phyloP scores from a whole-genome alignment of 1,284 basidiomycete genomes.

The Dichomitus squalens region DNA sequence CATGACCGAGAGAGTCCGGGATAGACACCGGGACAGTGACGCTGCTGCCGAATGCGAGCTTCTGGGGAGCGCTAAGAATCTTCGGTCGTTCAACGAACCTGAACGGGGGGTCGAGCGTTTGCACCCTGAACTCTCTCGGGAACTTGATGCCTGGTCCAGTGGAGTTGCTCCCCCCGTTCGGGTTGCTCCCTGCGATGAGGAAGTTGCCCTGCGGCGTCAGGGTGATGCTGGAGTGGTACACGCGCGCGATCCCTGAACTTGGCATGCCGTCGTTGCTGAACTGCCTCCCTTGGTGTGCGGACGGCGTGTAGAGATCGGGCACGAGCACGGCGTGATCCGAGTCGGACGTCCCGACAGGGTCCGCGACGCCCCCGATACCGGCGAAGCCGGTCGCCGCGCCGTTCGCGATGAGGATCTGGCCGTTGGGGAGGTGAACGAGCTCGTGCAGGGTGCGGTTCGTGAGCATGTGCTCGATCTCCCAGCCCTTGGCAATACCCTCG shows the following conservation, averaged over 20 bases:
- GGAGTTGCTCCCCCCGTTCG: slow-evolving; percentile 28
- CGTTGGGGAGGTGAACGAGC: slow-evolving; percentile 54
- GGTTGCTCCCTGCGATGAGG: slow-evolving; percentile 50
- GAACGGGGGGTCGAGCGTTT: slow-evolving; percentile 52
- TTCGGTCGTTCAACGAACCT: slow-evolving; percentile 40
- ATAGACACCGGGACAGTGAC: slow-evolving; percentile 41
- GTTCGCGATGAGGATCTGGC: slow-evolving; percentile 51
- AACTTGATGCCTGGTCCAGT: slow-evolving; percentile 25
- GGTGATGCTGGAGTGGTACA: slow-evolving; percentile 48
- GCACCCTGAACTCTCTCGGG: slow-evolving; percentile 49
- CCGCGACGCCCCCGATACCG: slow-evolving; percentile 39
- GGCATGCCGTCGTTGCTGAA: slow-evolving; percentile 50
- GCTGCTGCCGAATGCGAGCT: slow-evolving; percentile 40
- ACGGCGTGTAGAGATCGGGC: slow-evolving; percentile 55
- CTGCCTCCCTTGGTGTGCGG: slow-evolving; percentile 44
- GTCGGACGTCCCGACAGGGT: slow-evolving; percentile 43
- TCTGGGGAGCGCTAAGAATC: slow-evolving; percentile 37
- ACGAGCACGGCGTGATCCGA: slow-evolving; percentile 47
- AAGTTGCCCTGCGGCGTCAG: slow-evolving; percentile 47
- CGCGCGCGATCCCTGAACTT: slow-evolving; percentile 43
- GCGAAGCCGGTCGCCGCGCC: slow-evolving; percentile 49
- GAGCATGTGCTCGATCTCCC: slow-evolving; percentile 33
- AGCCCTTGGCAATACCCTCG: slow-evolving; percentile 29
- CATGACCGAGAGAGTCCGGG: slow-evolving; percentile 29
- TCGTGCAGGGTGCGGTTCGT: slow-evolving; percentile 47